These are phyloP conservation scores for Podosphaera aphanis DNA, from an alignment of 2,329 filamentous ascomycete species.

Conservation along the genomic window DNA sequence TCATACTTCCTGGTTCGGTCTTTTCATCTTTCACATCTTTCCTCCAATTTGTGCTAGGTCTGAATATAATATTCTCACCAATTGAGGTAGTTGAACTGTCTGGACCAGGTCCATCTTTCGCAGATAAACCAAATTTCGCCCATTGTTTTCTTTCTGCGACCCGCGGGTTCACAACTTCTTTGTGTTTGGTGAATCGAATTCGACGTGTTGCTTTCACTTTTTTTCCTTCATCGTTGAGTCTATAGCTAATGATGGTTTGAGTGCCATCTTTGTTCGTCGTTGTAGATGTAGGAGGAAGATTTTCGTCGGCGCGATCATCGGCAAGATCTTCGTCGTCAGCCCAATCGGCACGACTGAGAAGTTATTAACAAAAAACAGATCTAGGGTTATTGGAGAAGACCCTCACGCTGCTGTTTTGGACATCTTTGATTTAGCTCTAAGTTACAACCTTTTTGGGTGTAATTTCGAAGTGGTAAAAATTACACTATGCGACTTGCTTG, in stretches of 20 bases:
- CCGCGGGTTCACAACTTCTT: constrained; percentile 84
- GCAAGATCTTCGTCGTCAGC: constrained; percentile 66
- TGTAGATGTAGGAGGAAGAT: constrained; percentile 66
- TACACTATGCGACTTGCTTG: too few relatives aligned
- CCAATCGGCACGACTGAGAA: constrained; percentile 39
- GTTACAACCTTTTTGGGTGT: too few relatives aligned
- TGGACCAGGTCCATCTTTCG: constrained; percentile 63
- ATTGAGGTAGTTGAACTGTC: constrained; percentile 32
- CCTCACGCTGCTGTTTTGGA: too few relatives aligned
- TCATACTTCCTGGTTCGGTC: constrained; percentile 50
- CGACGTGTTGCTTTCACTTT: constrained; percentile 95
- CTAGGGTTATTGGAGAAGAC: too few relatives aligned
- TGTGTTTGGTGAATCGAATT: constrained; percentile 76
- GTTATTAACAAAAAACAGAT: constrained; percentile 5
- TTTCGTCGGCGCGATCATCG: constrained; percentile 41
- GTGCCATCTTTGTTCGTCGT: constrained; percentile 96
- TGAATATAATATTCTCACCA: constrained; percentile 96
- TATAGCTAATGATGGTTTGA: constrained; percentile 80
- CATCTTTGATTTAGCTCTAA: too few relatives aligned
- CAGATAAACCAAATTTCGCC: constrained; percentile 78
- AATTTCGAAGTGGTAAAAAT: too few relatives aligned
- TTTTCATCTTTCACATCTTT: constrained; percentile 64
- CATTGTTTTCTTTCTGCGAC: constrained; percentile 87
- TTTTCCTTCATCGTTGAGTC: constrained; percentile 76
- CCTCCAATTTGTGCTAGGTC: constrained; percentile 83